phyloP scores from a whole-genome alignment of 2,329 filamentous ascomycete genomes.

The Trichoderma afroharzianum region DNA sequence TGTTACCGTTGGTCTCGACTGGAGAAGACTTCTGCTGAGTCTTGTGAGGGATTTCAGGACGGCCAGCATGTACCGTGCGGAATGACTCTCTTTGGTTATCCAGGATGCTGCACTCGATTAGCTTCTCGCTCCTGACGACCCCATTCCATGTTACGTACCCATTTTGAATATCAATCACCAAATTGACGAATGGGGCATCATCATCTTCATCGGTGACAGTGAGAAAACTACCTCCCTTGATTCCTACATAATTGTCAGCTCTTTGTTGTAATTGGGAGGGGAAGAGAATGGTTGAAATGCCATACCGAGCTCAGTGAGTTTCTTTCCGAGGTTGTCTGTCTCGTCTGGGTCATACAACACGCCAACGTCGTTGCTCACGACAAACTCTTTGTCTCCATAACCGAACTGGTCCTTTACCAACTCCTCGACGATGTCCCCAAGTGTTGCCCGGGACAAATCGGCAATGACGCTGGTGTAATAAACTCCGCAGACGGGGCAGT shows the following conservation, averaged over 20 bases:
- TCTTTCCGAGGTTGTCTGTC: constrained; percentile 79
- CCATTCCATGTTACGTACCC: constrained; percentile 42
- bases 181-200: constrained; percentile 69
- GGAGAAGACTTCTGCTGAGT: constrained; percentile 44
- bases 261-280: neutral
- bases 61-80: constrained; percentile 42
- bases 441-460: constrained; percentile 67
- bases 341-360: constrained; percentile 89
- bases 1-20: constrained; percentile 39
- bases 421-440: constrained; percentile 74
- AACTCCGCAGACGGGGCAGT: constrained; percentile 80
- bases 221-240: constrained; percentile 70
- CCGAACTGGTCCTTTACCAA: constrained; percentile 67
- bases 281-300: neutral
- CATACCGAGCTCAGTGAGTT: constrained; percentile 69
- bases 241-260: constrained; percentile 42
- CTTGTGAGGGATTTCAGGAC: constrained; percentile 51
- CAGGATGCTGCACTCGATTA: constrained; percentile 38
- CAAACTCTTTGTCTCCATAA: constrained; percentile 75
- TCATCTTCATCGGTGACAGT: constrained; percentile 84
- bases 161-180: constrained; percentile 68
- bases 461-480: constrained; percentile 64
- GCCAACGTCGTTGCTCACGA: constrained; percentile 68
- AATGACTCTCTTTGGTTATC: constrained; percentile 53
- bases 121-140: constrained; percentile 14